phyloP scores from a whole-genome alignment of 2,329 filamentous ascomycete species.

The Aspergillus ochraceoroseus region DNA sequence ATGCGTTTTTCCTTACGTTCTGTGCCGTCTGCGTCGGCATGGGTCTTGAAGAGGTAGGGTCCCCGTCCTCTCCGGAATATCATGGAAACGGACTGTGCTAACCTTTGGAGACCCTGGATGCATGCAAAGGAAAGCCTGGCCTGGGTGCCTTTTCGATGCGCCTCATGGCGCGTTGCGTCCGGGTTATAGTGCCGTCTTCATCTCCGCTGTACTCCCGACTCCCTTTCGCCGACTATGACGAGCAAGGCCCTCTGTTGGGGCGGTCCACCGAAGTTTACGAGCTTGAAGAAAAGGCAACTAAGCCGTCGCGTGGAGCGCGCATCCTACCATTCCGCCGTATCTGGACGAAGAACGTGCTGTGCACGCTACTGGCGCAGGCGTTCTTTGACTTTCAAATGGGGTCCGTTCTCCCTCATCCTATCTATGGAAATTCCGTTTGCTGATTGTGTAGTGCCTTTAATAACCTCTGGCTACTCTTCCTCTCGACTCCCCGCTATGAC shows the following conservation, averaged over 20 bases:
- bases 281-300: conserved; percentile 34
- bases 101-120: conserved; percentile 44
- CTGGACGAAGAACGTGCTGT: conserved; percentile 54
- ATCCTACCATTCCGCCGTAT: conserved; percentile 48
- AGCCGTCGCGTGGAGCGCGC: conserved; percentile 37
- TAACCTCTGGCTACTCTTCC: conserved; percentile 70
- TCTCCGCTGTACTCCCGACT: conserved; percentile 33
- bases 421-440: too few relatives aligned
- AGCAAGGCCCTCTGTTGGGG: conserved; percentile 33
- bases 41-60: conserved; percentile 57
- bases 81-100: conserved; percentile 4
- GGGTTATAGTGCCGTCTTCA: conserved; percentile 26
- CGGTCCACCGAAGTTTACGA: conserved; percentile 36
- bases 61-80: background rate
- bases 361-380: conserved; percentile 58
- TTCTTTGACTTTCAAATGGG: conserved; percentile 68
- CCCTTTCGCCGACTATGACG: conserved; percentile 35
- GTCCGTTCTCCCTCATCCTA: conserved; percentile 22
- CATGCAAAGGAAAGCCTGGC: conserved; percentile 47
- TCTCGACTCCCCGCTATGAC: conserved; percentile 63
- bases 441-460: conserved; percentile 67
- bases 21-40: conserved; percentile 56
- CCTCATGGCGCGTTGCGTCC: conserved; percentile 27
- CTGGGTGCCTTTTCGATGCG: conserved; percentile 36
- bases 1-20: conserved; percentile 54